Evolutionary conservation across 352 stramenopile species (phyloP), one percentile per base, ranked within the genome.

Genomic region (Phytophthora cactorum): DNA sequence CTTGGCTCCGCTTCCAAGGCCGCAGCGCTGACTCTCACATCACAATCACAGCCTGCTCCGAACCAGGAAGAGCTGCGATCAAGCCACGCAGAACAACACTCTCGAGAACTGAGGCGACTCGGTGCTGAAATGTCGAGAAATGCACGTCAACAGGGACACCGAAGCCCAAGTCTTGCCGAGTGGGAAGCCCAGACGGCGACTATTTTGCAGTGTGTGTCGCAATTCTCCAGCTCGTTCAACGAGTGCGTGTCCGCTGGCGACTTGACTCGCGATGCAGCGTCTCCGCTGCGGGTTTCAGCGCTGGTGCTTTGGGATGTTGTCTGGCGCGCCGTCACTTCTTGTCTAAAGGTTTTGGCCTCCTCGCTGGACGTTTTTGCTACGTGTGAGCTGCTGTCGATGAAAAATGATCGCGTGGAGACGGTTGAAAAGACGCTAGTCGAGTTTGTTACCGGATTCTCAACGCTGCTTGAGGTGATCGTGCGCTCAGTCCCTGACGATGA

Each of bases 251-350:
- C 38, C 28, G 31, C 52, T 51, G 34, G 70, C 43, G 61, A 53
- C 27, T 59, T 67, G 17, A 51, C 15, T 27, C 7, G 12, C 25
- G 47, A 52, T 22, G 22, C 25, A 12, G 36, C 15, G 6, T 74
- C 59, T 56, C 50, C 45, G 10, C 46, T 74, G 9, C 58, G 14
- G 11, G 17, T 47, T 22, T 52, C 54, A 11, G 38, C 36, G 10
- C 47, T 80, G 38, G 38, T 68, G n/a, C 14, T 82, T 6, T 86
- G 78, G 67, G 70, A 84, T 61, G 34, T 73, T 15, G 32, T 73
- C 6, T 86, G 74, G 73, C 75, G 75, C 15, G 67, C 41, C 34
- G 58, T 69, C 8, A 59, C 55, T 0, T 74, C 58, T 2, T 69
- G 66, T 41, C 15, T 88, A n/a, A 69, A 54, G 36, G 60, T 67